A percentile compares a stretch with the other conserved stretches of the same genome.
Evolutionary conservation across 805 yeast species (phyloP).

Genomic region (Myxozyma neglecta): DNA sequence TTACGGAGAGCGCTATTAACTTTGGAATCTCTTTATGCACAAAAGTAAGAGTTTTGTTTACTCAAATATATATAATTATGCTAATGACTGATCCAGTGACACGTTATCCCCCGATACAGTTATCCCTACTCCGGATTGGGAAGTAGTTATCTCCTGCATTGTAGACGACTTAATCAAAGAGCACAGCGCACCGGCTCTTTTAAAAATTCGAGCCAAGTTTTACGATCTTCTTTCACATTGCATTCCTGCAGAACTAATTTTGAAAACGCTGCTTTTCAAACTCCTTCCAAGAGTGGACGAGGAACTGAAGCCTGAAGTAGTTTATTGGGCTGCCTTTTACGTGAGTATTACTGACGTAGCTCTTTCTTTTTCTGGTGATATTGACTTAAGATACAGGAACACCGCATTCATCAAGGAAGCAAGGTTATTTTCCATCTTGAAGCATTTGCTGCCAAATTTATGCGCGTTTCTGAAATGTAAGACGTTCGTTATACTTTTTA

Average conservation of each 20-base stretch:
- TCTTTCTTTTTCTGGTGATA: background rate
- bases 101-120: conserved; percentile 43
- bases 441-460: conserved; percentile 85
- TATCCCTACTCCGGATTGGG: conserved; percentile 84
- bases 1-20: conserved; percentile 74
- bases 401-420: conserved; percentile 78
- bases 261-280: conserved; percentile 55
- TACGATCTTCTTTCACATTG: conserved; percentile 91
- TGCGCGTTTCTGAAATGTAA: conserved; percentile 64
- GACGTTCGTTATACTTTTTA: background rate
- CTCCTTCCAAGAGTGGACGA: conserved; percentile 39
- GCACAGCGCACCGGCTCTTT: conserved; percentile 57
- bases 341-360: background rate
- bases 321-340: conserved; percentile 32
- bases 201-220: conserved; percentile 58
- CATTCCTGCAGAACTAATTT: conserved; percentile 80
- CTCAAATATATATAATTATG: background rate
- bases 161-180: conserved; percentile 57
- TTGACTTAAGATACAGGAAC: conserved; percentile 53
- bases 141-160: conserved; percentile 66
- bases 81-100: conserved; percentile 13
- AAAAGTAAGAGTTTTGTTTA: conserved; percentile 22
- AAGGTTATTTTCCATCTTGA: conserved; percentile 93
- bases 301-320: conserved; percentile 35
- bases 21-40: conserved; percentile 68